Evolutionary conservation across 768 basidiomycete species (phyloP), one percentile per base, ranked within the genome.

Genomic region (Boletus insuetus): DNA sequence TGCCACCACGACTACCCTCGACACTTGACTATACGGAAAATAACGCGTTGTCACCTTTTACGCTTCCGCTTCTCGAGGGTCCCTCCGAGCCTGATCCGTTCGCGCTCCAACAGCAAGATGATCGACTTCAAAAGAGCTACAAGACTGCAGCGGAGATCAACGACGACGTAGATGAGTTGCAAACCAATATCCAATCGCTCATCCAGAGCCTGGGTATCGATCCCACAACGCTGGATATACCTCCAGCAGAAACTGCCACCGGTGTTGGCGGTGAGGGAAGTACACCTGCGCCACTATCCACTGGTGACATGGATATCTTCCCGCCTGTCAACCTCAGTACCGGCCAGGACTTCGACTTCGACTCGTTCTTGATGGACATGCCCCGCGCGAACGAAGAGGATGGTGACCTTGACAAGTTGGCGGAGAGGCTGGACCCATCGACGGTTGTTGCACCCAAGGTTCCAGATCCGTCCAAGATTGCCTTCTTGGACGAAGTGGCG

Each of bases 151-250:
- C 77, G 26, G 86, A 87, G 57, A 85, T 94, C 43, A 83, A 85
- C 55, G 78, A 79, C 44, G 87, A 90, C 53, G 88, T 94, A 26
- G 84, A 86, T 58, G 81, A 82, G 37, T 71, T 93, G 50, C 82
- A 87, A 57, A 74, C 72, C 13, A 84, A 82, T 55, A 84, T 95
- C 41, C 81, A 89, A 55, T 80, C 81, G 7, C 75, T 94, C 56
- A 87, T 93, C 31, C 78, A 87, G 58, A 80, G 80, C 46, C 78
- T 92, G 44, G 88, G 87, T 8, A 68, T 89, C 46, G 86, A 91
- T 64, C 75, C 84, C 19, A 55, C 41, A 8, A 14, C 63, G n/a
- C 58, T 71, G 9, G 62, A 70, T 3, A 0, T 38, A 6, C 49
- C 48, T 19, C 40, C 51, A 13, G 4, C 40, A 12, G 70, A 68